phyloP scores from a whole-genome alignment of 495 filamentous ascomycete species.

The Melanomma pulvis-pyrius region DNA sequence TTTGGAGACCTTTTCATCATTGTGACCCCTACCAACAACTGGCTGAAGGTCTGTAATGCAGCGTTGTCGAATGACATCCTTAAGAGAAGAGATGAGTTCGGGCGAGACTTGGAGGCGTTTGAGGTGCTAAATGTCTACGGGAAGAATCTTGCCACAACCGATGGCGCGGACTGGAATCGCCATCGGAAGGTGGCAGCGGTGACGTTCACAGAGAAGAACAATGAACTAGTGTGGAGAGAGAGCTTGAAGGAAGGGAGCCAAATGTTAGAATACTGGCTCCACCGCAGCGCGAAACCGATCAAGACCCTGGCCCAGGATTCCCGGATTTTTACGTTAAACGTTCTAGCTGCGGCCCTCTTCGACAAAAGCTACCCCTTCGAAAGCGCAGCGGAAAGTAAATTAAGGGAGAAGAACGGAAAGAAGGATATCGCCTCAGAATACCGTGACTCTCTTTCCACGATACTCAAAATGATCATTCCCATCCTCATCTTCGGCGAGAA shows the following conservation, averaged over 20 bases:
- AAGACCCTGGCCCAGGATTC: conserved; percentile 44
- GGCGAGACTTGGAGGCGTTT: conserved; percentile 46
- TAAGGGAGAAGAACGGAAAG: not conserved
- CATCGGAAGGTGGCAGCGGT: conserved; percentile 50
- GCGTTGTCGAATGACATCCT: conserved; percentile 48
- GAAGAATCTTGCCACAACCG: conserved; percentile 49
- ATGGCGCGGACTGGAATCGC: conserved; percentile 51
- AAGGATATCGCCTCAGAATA: conserved; percentile 19
- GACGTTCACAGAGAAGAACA: conserved; percentile 56
- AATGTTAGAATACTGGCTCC: conserved; percentile 48
- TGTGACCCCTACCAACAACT: conserved; percentile 49
- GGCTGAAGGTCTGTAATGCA: conserved; percentile 50
- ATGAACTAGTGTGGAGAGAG: conserved; percentile 51
- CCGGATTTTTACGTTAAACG: conserved; percentile 51
- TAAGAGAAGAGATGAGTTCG: conserved; percentile 48
- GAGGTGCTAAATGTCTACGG: conserved; percentile 53
- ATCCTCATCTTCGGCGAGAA: conserved; percentile 27
- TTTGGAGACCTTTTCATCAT: conserved; percentile 50
- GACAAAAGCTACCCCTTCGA: conserved; percentile 48
- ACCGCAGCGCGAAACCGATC: conserved; percentile 22
- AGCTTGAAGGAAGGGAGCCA: conserved; percentile 37
- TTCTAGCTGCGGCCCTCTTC: conserved; percentile 51
- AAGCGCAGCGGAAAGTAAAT: conserved; percentile 21
- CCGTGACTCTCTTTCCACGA: conserved; percentile 20
- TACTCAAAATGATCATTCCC: conserved; percentile 18